Conservation (phyloP, 805 yeast genomes). For the Zygoascus ofunaensis region DNA sequence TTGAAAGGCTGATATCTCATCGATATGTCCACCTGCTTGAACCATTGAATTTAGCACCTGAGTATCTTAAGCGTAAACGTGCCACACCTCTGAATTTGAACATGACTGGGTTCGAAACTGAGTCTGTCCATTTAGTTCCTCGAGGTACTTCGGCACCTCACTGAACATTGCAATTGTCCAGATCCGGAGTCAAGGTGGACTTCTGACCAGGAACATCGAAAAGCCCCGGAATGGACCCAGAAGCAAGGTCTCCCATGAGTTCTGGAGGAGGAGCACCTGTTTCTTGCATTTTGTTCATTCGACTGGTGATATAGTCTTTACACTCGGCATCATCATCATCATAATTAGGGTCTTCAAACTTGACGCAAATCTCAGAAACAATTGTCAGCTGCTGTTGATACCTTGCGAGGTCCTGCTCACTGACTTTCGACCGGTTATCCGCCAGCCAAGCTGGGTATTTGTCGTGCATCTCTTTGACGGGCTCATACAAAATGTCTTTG, state of each 20-base stretch:
- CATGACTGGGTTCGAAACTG: no score
- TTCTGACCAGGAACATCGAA: constrained; percentile 12
- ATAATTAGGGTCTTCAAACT: constrained; percentile 60
- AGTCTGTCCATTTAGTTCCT: no score
- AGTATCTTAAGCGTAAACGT: no score
- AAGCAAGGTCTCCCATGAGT: constrained; percentile 49
- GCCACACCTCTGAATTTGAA: no score
- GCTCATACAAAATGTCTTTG: constrained; percentile 79
- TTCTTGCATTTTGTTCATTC: constrained; percentile 54
- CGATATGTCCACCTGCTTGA: no score
- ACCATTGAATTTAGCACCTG: no score
- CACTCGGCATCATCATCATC: constrained; percentile 37
- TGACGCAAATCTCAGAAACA: constrained; percentile 49
- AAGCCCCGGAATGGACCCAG: constrained; percentile 34
- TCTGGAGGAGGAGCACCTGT: constrained; percentile 77
- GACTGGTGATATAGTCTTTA: constrained; percentile 44
- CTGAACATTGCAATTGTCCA: constrained; percentile 15
- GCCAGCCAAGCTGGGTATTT: constrained; percentile 67
- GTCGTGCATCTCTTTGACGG: constrained; percentile 67
- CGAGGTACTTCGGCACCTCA: no score
- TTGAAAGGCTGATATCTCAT: no score
- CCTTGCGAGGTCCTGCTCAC: constrained; percentile 40
- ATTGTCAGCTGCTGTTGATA: constrained; percentile 56
- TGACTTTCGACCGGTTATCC: constrained; percentile 39
- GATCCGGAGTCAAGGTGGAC: constrained; percentile 9